Base-by-base conservation (phyloP, 2,329 filamentous ascomycete genomes). In the Nemania serpens region DNA sequence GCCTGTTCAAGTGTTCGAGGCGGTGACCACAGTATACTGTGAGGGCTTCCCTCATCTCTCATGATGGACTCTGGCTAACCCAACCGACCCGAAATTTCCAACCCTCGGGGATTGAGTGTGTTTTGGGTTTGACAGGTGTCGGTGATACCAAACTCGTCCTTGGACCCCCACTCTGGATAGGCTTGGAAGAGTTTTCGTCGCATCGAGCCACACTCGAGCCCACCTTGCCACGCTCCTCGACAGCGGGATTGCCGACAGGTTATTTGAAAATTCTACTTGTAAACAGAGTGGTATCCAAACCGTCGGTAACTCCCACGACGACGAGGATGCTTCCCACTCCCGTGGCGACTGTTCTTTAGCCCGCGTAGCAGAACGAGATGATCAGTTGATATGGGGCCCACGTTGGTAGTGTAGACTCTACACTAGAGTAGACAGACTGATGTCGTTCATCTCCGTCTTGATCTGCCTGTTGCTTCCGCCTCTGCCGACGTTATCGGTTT, bases 171-270 rank as follows among this genome's bases (percentile, higher is more conserved):
- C 59, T 53, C 36, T 11, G 5, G 13, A 53, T 36, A 18, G 33
- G 51, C 50, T 42, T 37, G 18, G 36, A 39, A 11, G 12, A 29
- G 54, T 13, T 37, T 55, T 49, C 9, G 47, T 62, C 25, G 36
- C 42, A 53, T 59, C 41, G 60, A 62, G 48, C 60, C 60, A 57
- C 18, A 56, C 17, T 62, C 52, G 36, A 29, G 25, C 25, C 25
- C 48, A 59, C 43, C 42, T 37, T 25, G 37, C 45, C 22, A 48
- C 17, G 48, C 46, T 15, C 55, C 18, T 60, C 39, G n/a, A 57
- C 18, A 57, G 57, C 57, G 61, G 61, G 47, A 63, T 60, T 63
- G 53, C 58, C 58, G 58, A 63, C 42, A 54, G 52, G 25, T 51
- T 55, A 55, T 59, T 59, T 52, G 51, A 33, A 53, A 60, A 56